A percentile compares a stretch with the other conserved stretches of the same genome.
Evolutionary conservation across 805 yeast species (phyloP).

Genomic region (Clavispora phyllophila): DNA sequence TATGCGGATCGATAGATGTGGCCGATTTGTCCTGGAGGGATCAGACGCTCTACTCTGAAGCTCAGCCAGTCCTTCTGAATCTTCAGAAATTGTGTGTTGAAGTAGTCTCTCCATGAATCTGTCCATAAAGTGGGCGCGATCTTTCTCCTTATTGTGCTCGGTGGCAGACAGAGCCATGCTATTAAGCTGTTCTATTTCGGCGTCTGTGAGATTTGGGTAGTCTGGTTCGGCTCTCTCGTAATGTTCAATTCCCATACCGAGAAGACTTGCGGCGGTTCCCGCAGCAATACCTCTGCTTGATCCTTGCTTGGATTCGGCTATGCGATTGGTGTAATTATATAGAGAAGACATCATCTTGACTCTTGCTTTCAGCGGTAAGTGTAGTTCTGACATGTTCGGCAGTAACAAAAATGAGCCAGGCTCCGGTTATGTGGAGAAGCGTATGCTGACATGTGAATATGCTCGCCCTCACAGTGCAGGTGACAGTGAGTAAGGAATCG

Average conservation of each 20-base stretch:
- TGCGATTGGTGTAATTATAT: conserved; percentile 21
- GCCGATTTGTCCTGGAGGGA: conserved; percentile 39
- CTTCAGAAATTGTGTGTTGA: conserved; percentile 45
- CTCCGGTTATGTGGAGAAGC: neutral
- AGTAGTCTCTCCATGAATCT: conserved; percentile 49
- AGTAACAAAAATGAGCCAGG: neutral
- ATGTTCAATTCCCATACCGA: conserved; percentile 28
- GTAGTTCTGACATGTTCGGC: conserved; percentile 1
- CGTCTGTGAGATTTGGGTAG: conserved; percentile 16
- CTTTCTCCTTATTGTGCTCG: conserved; percentile 16
- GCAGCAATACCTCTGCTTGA: conserved; percentile 31
- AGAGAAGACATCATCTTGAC: conserved; percentile 12
- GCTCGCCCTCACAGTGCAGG: neutral
- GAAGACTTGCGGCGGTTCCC: conserved; percentile 31
- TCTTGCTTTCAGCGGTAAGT: neutral
- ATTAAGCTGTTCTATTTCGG: conserved; percentile 22
- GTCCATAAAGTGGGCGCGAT: conserved; percentile 51
- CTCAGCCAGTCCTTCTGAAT: conserved; percentile 42
- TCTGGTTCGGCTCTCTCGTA: conserved; percentile 3
- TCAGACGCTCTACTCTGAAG: conserved; percentile 40
- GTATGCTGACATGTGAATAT: neutral
- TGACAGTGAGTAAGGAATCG: no score
- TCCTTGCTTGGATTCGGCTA: conserved; percentile 23
- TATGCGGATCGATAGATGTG: conserved; percentile 53
- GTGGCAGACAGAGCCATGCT: conserved; percentile 27